These are phyloP conservation scores for Trichomonascaceae sp. DNA, from an alignment of 1,139 yeast genomes.

Conservation along the genomic window DNA sequence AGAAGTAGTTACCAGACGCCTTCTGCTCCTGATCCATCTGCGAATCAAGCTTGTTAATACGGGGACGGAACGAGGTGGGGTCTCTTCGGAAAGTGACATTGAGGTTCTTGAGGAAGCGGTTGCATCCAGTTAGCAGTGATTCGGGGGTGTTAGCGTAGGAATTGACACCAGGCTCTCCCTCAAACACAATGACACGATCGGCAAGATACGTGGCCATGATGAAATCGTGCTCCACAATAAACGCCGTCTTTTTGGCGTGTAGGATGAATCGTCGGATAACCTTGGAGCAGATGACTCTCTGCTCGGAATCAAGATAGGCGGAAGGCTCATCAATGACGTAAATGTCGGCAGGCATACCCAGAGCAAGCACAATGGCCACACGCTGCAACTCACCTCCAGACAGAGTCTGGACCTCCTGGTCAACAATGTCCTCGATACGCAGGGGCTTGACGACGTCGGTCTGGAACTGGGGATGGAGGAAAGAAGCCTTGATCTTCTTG, in stretches of 20 bases:
- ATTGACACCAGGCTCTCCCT: constrained; percentile 79
- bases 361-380: constrained; percentile 90
- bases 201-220: constrained; percentile 99
- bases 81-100: constrained; percentile 98
- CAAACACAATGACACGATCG: constrained; percentile 95
- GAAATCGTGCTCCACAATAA: constrained; percentile 98
- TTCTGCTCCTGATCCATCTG: constrained; percentile 99
- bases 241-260: constrained; percentile 95
- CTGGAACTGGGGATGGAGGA: constrained; percentile 94
- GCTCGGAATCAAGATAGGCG: constrained; percentile 97
- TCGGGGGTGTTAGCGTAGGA: constrained; percentile 83
- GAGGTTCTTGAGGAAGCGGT: constrained; percentile 88
- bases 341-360: constrained; percentile 92
- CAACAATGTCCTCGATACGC: constrained; percentile 84
- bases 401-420: constrained; percentile 92
- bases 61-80: constrained; percentile 94
- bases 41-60: constrained; percentile 93
- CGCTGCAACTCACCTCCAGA: constrained; percentile 99
- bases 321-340: constrained; percentile 97
- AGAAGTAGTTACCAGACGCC: constrained; percentile 81
- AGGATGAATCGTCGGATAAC: constrained; percentile 93
- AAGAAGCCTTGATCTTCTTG: constrained; percentile 88
- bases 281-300: constrained; percentile 97
- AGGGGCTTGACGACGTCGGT: constrained; percentile 95
- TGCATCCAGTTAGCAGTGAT: constrained; percentile 90